Conservation (phyloP, 345 rosid species). For the Eucalyptus fibrosa region DNA sequence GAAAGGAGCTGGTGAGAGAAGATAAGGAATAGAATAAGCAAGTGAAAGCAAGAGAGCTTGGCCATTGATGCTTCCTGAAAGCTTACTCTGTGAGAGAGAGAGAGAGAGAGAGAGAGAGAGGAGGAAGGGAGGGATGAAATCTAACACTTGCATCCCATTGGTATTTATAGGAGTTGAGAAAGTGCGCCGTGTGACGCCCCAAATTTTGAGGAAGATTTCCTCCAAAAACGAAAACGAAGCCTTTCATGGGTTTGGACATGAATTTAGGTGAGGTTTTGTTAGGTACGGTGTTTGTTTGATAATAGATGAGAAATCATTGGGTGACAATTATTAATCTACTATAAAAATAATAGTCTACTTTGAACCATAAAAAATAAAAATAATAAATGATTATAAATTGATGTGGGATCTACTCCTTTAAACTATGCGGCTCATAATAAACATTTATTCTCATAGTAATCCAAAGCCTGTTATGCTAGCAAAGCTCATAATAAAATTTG, state of each 20-base stretch:
- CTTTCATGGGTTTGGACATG: neutral
- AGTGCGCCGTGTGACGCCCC: neutral
- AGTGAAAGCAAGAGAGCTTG: neutral
- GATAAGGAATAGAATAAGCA: neutral
- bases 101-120: neutral
- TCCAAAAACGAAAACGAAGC: neutral
- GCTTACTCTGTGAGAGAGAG: neutral
- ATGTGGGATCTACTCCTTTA: too few relatives aligned
- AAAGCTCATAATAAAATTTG: neutral
- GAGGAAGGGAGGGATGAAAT: neutral
- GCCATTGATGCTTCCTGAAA: neutral
- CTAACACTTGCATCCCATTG: neutral
- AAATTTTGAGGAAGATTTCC: neutral
- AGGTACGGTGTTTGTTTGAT: neutral
- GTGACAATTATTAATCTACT: too few relatives aligned
- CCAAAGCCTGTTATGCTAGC: too few relatives aligned
- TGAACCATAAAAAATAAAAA: too few relatives aligned
- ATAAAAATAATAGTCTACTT: too few relatives aligned
- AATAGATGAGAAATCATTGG: too few relatives aligned
- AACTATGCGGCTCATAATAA: too few relatives aligned
- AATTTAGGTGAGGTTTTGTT: neutral
- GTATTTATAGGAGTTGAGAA: neutral
- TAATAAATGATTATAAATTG: too few relatives aligned
- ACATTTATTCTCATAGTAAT: too few relatives aligned
- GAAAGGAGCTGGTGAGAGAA: neutral